These are phyloP conservation scores for Plantago elongata DNA, from an alignment of 257 asterid species.

Conservation along the genomic window DNA sequence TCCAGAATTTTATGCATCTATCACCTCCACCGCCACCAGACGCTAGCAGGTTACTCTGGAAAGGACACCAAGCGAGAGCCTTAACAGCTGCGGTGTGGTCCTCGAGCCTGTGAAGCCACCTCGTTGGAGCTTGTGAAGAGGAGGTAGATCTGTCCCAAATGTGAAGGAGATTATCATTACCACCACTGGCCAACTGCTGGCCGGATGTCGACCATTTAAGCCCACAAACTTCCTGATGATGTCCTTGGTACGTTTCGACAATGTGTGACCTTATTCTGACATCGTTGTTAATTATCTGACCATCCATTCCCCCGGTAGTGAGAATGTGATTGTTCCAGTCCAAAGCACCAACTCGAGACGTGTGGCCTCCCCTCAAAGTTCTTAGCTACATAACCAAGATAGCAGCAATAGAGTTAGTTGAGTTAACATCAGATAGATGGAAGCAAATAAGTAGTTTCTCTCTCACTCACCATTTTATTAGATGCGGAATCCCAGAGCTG, in stretches of 20 bases:
- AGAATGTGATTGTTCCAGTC: constrained; percentile 93
- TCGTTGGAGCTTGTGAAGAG: constrained; percentile 54
- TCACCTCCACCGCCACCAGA: constrained; percentile 93
- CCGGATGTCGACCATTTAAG: constrained; percentile 96
- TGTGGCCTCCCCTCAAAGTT: constrained; percentile 72
- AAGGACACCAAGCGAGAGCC: constrained; percentile 98
- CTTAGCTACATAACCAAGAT: constrained; percentile 50
- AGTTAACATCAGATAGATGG: background rate
- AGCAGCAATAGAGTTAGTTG: background rate
- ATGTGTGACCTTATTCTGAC: constrained; percentile 66
- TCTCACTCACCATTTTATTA: constrained; percentile 53
- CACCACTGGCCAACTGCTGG: constrained; percentile 90
- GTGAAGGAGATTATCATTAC: constrained; percentile 85
- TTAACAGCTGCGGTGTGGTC: constrained; percentile 92
- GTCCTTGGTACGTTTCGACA: constrained; percentile 73
- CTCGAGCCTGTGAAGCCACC: constrained; percentile 86
- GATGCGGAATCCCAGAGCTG: constrained; percentile 93
- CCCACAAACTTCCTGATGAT: constrained; percentile 90
- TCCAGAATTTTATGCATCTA: constrained; percentile 80
- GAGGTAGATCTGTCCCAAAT: constrained; percentile 85
- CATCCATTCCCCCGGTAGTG: constrained; percentile 97
- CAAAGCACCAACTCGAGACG: constrained; percentile 67
- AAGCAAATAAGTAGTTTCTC: background rate
- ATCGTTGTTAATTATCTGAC: constrained; percentile 73
- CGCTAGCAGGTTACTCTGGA: constrained; percentile 80